A percentile compares a stretch with the other conserved stretches of the same genome.
These are phyloP conservation scores for Niveomyces coronatus DNA, from an alignment of 2,329 filamentous ascomycete species.

Conservation along the genomic window DNA sequence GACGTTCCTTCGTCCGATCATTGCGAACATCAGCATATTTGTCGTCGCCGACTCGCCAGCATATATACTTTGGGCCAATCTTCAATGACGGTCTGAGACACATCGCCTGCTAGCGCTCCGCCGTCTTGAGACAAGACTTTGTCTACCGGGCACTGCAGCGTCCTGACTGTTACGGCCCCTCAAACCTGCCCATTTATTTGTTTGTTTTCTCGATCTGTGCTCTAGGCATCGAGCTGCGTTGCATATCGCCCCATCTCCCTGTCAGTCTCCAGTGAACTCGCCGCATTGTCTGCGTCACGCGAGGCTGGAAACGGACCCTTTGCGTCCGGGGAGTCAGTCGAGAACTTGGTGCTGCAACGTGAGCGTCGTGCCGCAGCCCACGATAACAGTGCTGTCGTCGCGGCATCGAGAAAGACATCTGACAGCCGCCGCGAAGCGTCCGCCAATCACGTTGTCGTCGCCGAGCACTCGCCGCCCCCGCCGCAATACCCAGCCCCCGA, in stretches of 20 bases:
- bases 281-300: constrained; percentile 28
- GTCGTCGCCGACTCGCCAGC: neutral
- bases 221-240: too few relatives aligned
- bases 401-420: too few relatives aligned
- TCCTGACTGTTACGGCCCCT: too few relatives aligned
- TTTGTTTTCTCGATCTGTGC: too few relatives aligned
- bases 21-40: neutral
- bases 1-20: constrained; percentile 1
- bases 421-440: constrained; percentile 13
- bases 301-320: constrained; percentile 24
- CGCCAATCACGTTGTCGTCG: constrained; percentile 14
- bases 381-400: constrained; percentile 15
- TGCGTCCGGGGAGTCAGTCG: constrained; percentile 25
- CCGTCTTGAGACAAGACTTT: too few relatives aligned
- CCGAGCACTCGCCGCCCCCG: constrained; percentile 38
- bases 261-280: constrained; percentile 22
- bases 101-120: too few relatives aligned
- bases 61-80: neutral
- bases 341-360: constrained; percentile 19
- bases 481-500: constrained; percentile 50
- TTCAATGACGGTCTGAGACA: constrained; percentile 7
- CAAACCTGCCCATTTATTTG: too few relatives aligned
- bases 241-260: too few relatives aligned
- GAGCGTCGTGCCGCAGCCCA: constrained; percentile 12
- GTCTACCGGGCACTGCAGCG: too few relatives aligned